These are phyloP conservation scores for Talaromyces sp. DNA, from an alignment of 2,329 filamentous ascomycete species.

Conservation along the genomic window DNA sequence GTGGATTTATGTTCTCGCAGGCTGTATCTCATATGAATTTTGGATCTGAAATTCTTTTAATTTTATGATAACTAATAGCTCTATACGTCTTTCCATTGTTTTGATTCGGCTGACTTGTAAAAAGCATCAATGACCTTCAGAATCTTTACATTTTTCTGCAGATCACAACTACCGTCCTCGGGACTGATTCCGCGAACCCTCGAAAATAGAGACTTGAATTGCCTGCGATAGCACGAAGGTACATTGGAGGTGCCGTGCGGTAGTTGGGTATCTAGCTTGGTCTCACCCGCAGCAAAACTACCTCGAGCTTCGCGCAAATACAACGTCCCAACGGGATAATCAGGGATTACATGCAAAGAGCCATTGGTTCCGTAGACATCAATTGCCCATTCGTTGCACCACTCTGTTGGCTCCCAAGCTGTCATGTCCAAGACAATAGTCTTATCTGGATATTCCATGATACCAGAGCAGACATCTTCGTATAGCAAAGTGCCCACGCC, in stretches of 20 bases:
- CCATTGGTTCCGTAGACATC: conserved; percentile 17
- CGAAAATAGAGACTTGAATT: conserved; percentile 14
- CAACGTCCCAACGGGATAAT: conserved; percentile 14
- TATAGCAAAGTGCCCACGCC: conserved; percentile 16
- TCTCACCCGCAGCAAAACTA: conserved; percentile 15
- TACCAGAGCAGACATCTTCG: conserved; percentile 16
- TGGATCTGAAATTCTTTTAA: background rate
- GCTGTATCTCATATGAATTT: background rate
- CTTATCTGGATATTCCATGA: conserved; percentile 17
- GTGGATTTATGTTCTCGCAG: background rate
- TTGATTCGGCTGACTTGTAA: conserved; percentile 15
- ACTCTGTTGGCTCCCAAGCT: conserved; percentile 17
- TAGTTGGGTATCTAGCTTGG: conserved; percentile 14
- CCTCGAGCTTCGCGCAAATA: conserved; percentile 14
- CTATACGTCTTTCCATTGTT: conserved; percentile 15
- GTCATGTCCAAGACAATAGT: conserved; percentile 17
- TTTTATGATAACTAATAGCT: background rate
- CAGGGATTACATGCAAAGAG: conserved; percentile 15
- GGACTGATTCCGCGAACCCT: conserved; percentile 11
- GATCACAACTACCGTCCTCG: conserved; percentile 13
- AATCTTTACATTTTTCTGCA: conserved; percentile 15
- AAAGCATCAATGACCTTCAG: conserved; percentile 16
- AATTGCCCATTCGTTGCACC: conserved; percentile 18
- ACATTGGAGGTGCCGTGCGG: conserved; percentile 16
- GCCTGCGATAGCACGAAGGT: conserved; percentile 15